Evolutionary conservation across 129 eudicot species (phyloP).

Genomic region (Chrysanthemum lavandulifolium): DNA sequence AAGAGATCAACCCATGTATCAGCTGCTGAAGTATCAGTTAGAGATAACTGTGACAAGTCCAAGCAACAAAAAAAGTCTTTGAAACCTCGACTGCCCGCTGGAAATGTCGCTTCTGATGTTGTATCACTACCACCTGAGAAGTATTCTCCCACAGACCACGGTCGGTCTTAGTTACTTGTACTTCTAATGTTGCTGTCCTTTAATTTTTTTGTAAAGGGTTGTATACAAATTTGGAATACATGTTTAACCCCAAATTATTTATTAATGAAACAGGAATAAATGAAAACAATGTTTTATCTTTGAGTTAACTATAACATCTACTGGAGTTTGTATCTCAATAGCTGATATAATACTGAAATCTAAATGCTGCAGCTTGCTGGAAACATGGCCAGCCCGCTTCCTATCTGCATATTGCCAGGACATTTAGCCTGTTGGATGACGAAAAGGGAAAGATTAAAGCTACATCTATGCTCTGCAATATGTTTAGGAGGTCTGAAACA

Average conservation of each 20-base stretch:
- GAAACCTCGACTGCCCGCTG: constrained; percentile 31
- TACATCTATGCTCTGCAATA: constrained; percentile 88
- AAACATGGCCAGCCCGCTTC: constrained; percentile 77
- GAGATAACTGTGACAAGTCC: constrained; percentile 24
- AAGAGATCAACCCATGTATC: constrained; percentile 17
- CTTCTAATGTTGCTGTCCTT: constrained; percentile 2
- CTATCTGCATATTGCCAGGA: constrained; percentile 82
- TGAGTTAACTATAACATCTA: not conserved
- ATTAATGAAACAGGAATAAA: constrained; percentile 9
- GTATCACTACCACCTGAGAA: constrained; percentile 69
- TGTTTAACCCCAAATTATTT: constrained; percentile 9
- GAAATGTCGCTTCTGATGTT: constrained; percentile 32
- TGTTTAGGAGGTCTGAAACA: constrained; percentile 89
- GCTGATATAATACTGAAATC: constrained; percentile 25
- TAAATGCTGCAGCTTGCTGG: constrained; percentile 88
- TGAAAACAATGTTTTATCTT: constrained; percentile 9
- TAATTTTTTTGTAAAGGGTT: constrained; percentile 24
- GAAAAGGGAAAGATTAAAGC: constrained; percentile 93
- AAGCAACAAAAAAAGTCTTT: constrained; percentile 23
- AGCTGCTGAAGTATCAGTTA: constrained; percentile 26
- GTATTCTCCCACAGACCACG: constrained; percentile 84
- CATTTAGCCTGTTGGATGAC: constrained; percentile 72
- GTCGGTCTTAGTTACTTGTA: constrained; percentile 46
- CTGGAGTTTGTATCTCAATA: constrained; percentile 4
- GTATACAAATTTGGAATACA: not conserved